Evolutionary conservation across 768 basidiomycete species (phyloP).

Genomic region (Rhodotorula sphaerocarpa): DNA sequence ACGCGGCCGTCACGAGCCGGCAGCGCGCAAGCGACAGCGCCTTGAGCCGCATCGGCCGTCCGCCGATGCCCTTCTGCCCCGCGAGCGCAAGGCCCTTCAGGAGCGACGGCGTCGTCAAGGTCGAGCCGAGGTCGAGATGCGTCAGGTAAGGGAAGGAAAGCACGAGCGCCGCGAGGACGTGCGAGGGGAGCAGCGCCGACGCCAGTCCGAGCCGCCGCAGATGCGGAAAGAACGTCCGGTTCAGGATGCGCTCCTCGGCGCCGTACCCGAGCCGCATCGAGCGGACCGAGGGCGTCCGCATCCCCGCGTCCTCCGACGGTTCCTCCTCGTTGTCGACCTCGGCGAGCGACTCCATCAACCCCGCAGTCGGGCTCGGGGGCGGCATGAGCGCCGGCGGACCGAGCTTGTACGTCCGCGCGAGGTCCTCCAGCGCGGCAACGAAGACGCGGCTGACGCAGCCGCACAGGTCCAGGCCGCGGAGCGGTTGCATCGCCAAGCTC

Average conservation of each 20-base stretch:
- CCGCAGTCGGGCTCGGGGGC: neutral
- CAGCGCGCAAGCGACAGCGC: slow-evolving; percentile 81
- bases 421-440: slow-evolving; percentile 72
- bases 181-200: slow-evolving; percentile 65
- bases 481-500: slow-evolving; percentile 44
- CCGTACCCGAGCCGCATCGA: slow-evolving; percentile 4
- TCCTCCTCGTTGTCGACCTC: slow-evolving; percentile 45
- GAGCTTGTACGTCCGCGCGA: slow-evolving; percentile 56
- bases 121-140: slow-evolving; percentile 83
- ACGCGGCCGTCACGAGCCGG: slow-evolving; percentile 68
- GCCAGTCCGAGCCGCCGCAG: slow-evolving; percentile 71
- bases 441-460: slow-evolving; percentile 90
- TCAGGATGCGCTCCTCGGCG: slow-evolving; percentile 20
- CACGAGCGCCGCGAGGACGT: slow-evolving; percentile 63
- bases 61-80: slow-evolving; percentile 44
- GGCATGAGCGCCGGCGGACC: slow-evolving; percentile 44
- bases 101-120: slow-evolving; percentile 68
- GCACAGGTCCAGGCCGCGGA: slow-evolving; percentile 85
- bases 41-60: slow-evolving; percentile 56
- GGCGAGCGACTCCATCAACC: neutral
- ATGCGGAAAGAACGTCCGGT: slow-evolving; percentile 36
- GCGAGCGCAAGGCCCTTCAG: slow-evolving; percentile 56
- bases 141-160: slow-evolving; percentile 76
- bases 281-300: slow-evolving; percentile 43
- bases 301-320: slow-evolving; percentile 40